phyloP scores from a whole-genome alignment of 2,329 filamentous ascomycete species.

The Colletotrichum abscissum region DNA sequence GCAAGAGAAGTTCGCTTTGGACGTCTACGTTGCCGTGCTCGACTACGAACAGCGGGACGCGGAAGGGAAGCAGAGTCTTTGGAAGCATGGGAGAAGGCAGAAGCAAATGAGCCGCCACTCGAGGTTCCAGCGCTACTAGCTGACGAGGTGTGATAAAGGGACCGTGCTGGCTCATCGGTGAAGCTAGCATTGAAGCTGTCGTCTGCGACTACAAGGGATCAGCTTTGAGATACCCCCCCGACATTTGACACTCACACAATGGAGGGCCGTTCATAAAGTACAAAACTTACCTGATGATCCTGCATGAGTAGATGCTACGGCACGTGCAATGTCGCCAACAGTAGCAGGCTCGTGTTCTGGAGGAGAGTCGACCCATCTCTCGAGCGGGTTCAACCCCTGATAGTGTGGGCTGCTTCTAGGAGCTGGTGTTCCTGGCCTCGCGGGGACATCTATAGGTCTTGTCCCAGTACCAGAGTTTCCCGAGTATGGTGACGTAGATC shows the following conservation, averaged over 20 bases:
- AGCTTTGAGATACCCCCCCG: too few species aligned
- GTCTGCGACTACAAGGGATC: constrained; percentile 2
- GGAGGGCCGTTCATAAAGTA: constrained; percentile 13
- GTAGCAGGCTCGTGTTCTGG: constrained; percentile 40
- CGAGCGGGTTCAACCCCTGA: constrained; percentile 19
- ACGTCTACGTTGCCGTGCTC: constrained; percentile 1
- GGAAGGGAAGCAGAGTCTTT: neutral
- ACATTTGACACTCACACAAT: too few species aligned
- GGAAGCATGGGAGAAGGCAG: constrained; percentile 25
- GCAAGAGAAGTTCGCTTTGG: constrained; percentile 21
- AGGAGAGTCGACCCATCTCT: constrained; percentile 36
- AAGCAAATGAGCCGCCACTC: constrained; percentile 26
- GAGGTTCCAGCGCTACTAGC: constrained; percentile 39
- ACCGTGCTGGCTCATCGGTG: constrained; percentile 15
- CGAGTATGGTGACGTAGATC: constrained; percentile 45
- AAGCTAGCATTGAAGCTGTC: constrained; percentile 8
- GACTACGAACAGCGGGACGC: constrained; percentile 32
- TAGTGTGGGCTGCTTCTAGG: constrained; percentile 14
- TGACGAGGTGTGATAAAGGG: constrained; percentile 34
- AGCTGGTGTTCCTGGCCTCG: constrained; percentile 17
- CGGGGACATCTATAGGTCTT: constrained; percentile 18
- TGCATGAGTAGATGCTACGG: constrained; percentile 34
- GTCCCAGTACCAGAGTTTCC: constrained; percentile 31
- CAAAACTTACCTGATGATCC: constrained; percentile 15
- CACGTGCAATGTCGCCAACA: constrained; percentile 38